Evolutionary conservation across 495 filamentous ascomycete species (phyloP).

Genomic region (Umbilicaria muhlenbergii): DNA sequence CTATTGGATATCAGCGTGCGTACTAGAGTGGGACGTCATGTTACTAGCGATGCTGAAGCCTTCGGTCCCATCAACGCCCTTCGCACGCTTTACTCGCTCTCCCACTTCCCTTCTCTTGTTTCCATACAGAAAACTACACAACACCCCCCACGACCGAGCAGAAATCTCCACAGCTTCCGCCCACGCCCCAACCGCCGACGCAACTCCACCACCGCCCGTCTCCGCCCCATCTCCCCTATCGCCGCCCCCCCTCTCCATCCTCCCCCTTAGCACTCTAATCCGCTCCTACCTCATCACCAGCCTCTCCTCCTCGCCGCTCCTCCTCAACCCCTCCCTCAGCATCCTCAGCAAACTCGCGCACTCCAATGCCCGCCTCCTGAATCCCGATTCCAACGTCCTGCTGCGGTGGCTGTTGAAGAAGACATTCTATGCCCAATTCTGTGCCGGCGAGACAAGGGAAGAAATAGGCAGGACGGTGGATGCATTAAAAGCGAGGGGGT

Average conservation of each 20-base stretch:
- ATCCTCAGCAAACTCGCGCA: conserved; percentile 56
- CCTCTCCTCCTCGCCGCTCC: conserved; percentile 59
- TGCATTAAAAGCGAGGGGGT: conserved; percentile 25
- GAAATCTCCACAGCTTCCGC: too few relatives aligned
- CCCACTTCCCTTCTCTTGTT: too few relatives aligned
- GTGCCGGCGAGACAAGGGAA: conserved; percentile 25
- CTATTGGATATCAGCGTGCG: too few relatives aligned
- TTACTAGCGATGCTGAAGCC: too few relatives aligned
- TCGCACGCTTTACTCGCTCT: too few relatives aligned
- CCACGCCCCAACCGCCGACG: too few relatives aligned
- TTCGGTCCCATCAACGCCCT: too few relatives aligned
- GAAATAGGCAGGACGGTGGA: conserved; percentile 21
- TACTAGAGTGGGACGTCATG: too few relatives aligned
- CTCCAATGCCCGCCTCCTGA: conserved; percentile 36
- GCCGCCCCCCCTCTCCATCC: conserved; percentile 43
- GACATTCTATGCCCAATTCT: conserved; percentile 33
- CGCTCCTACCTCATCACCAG: conserved; percentile 66
- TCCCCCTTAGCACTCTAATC: conserved; percentile 59
- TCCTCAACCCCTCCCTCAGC: conserved; percentile 55
- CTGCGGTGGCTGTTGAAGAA: conserved; percentile 26
- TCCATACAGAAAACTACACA: too few relatives aligned
- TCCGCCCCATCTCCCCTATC: background rate
- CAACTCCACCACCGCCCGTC: too few relatives aligned
- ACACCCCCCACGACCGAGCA: too few relatives aligned
- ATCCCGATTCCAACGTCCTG: conserved; percentile 27